A percentile compares a stretch with the other conserved stretches of the same genome.
Evolutionary conservation across 768 basidiomycete species (phyloP).

Genomic region (Fomitopsis serialis): DNA sequence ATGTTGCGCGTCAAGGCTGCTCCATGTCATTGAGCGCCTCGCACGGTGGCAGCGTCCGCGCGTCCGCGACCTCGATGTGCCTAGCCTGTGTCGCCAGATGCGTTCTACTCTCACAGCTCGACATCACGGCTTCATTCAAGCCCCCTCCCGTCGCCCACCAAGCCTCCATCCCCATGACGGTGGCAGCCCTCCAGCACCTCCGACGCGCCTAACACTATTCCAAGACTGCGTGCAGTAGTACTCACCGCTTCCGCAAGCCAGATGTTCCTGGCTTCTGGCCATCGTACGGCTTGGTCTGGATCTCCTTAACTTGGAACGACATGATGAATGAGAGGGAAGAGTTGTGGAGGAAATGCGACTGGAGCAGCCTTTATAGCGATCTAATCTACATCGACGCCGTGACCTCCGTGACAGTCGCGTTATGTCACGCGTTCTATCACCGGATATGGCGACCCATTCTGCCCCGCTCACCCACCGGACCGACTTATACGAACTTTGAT

Average conservation of each 20-base stretch:
- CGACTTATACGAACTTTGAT: too few relatives aligned
- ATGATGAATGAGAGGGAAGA: conserved; percentile 21
- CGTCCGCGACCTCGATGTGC: background rate
- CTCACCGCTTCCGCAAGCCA: conserved; percentile 90
- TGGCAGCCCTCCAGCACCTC: too few relatives aligned
- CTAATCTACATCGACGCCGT: background rate
- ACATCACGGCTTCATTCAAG: too few relatives aligned
- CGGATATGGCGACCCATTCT: background rate
- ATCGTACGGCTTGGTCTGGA: conserved; percentile 81
- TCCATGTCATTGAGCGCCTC: background rate
- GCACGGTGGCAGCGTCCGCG: conserved; percentile 12
- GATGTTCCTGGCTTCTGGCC: conserved; percentile 98
- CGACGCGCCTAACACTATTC: too few relatives aligned
- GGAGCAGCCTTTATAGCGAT: too few relatives aligned
- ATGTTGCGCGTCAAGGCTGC: too few relatives aligned
- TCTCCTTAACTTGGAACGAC: conserved; percentile 51
- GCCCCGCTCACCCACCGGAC: background rate
- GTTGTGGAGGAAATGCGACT: too few relatives aligned
- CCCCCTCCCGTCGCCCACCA: too few relatives aligned
- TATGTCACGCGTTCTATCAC: background rate
- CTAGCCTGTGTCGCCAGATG: too few relatives aligned
- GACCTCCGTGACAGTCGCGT: background rate
- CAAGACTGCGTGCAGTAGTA: background rate
- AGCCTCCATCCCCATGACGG: too few relatives aligned
- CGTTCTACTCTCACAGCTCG: too few relatives aligned